These are phyloP conservation scores for Boeremia exigua DNA, from an alignment of 2,329 filamentous ascomycete species.

Conservation along the genomic window DNA sequence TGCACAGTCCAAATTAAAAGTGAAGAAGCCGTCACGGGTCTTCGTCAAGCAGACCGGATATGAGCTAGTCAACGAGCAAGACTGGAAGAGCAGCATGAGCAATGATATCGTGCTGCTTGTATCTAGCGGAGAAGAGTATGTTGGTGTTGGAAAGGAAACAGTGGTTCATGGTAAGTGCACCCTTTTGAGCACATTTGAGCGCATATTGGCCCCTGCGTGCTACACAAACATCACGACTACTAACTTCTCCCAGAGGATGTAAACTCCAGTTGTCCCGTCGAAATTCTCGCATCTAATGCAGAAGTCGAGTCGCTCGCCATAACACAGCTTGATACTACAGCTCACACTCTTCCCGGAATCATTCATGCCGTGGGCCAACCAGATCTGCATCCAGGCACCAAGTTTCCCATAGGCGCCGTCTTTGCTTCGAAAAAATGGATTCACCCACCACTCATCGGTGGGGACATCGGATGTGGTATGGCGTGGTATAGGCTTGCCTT, in stretches of 20 bases:
- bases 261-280: conserved; percentile 26
- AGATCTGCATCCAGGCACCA: conserved; percentile 47
- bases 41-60: conserved; percentile 34
- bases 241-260: conserved; percentile 16
- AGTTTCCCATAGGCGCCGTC: conserved; percentile 48
- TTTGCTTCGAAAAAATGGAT: conserved; percentile 46
- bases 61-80: conserved; percentile 34
- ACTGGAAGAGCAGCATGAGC: conserved; percentile 33
- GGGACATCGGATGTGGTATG: conserved; percentile 51
- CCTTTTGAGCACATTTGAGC: conserved; percentile 33
- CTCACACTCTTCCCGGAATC: conserved; percentile 44
- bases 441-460: conserved; percentile 48
- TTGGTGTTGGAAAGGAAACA: conserved; percentile 34
- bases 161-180: conserved; percentile 23
- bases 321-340: conserved; percentile 40
- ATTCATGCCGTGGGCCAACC: conserved; percentile 45
- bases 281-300: conserved; percentile 36
- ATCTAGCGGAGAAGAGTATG: conserved; percentile 42
- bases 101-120: conserved; percentile 39
- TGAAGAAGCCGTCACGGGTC: conserved; percentile 38
- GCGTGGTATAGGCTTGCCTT: conserved; percentile 47
- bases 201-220: conserved; percentile 15
- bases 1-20: conserved; percentile 39
- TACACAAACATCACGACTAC: conserved; percentile 8
- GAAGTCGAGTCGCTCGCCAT: conserved; percentile 38